These are phyloP conservation scores for Teratosphaeria viscida DNA, from an alignment of 2,329 filamentous ascomycete genomes.

Conservation along the genomic window DNA sequence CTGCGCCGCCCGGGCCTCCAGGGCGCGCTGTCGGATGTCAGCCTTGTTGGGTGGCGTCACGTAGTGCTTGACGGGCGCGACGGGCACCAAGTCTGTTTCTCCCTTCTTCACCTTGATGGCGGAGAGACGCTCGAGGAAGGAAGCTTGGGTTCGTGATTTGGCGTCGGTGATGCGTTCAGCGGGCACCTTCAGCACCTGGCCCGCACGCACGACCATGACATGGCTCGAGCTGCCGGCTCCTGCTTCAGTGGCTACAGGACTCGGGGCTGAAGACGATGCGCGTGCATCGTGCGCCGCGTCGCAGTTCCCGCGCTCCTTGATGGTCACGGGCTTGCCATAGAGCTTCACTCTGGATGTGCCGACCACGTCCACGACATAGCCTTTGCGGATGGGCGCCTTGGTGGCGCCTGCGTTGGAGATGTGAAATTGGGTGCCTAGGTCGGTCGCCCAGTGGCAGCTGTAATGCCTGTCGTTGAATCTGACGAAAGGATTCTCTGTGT, in stretches of 20 bases:
- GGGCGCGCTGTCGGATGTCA: conserved; percentile 7
- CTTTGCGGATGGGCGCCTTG: conserved; percentile 38
- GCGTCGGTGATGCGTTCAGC: conserved; percentile 10
- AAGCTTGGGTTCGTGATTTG: conserved; percentile 18
- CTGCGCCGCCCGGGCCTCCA: background rate
- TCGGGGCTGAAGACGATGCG: background rate
- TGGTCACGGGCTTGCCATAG: conserved; percentile 52
- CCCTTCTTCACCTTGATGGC: conserved; percentile 32
- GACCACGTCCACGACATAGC: conserved; percentile 57
- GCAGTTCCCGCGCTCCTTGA: conserved; percentile 22
- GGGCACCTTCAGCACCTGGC: conserved; percentile 14
- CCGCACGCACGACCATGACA: background rate
- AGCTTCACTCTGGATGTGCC: conserved; percentile 62
- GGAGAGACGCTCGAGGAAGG: conserved; percentile 32
- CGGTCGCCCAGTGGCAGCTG: conserved; percentile 68
- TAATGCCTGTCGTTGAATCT: conserved; percentile 71
- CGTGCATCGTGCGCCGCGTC: background rate
- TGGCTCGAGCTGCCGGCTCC: background rate
- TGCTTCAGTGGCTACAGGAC: background rate
- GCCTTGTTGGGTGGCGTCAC: conserved; percentile 11
- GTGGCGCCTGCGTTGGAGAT: conserved; percentile 30
- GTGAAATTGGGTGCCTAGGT: conserved; percentile 72
- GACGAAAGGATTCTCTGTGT: conserved; percentile 64
- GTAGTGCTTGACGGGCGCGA: conserved; percentile 18
- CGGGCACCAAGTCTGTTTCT: conserved; percentile 26